Conservation (phyloP, 1,284 basidiomycete species). For the Meira nashicola region DNA sequence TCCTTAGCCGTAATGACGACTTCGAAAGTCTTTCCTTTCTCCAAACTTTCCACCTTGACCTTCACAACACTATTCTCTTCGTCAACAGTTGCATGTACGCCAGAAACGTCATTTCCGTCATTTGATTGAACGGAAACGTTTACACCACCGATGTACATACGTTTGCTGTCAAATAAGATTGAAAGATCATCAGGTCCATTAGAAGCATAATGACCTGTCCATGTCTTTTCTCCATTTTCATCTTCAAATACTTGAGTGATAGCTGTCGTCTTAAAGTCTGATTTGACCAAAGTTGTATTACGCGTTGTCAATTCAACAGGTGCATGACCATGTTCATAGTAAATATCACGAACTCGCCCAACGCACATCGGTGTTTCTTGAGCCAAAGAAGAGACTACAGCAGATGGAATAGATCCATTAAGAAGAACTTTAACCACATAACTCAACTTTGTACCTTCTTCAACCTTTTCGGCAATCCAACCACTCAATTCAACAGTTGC, state of each 20-base stretch:
- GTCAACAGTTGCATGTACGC: conserved; percentile 27
- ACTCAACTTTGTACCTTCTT: conserved; percentile 31
- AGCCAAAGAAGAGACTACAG: conserved; percentile 35
- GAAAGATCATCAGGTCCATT: conserved; percentile 24
- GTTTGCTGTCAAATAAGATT: conserved; percentile 32
- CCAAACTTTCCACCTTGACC: conserved; percentile 21
- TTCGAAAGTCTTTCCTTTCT: conserved; percentile 3
- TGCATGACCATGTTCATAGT: conserved; percentile 31
- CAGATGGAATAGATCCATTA: conserved; percentile 31
- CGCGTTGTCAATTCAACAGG: conserved; percentile 30
- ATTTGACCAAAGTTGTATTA: conserved; percentile 12
- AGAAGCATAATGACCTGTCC: conserved; percentile 34
- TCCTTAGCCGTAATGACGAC: not conserved
- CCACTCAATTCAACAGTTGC: conserved; percentile 41
- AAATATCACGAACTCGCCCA: conserved; percentile 36
- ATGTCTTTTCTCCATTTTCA: conserved; percentile 35
- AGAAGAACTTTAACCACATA: conserved; percentile 40
- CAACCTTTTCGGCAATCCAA: conserved; percentile 36
- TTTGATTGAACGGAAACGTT: conserved; percentile 19
- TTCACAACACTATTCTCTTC: conserved; percentile 24
- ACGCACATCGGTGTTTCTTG: conserved; percentile 48
- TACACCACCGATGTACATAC: conserved; percentile 32
- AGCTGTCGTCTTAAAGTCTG: conserved; percentile 18
- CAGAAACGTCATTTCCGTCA: conserved; percentile 26
- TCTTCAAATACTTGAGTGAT: conserved; percentile 34